A percentile compares a stretch with the other conserved stretches of the same genome.
Conservation (phyloP, 129 eudicot genomes). For the Artemisia tridentata region DNA sequence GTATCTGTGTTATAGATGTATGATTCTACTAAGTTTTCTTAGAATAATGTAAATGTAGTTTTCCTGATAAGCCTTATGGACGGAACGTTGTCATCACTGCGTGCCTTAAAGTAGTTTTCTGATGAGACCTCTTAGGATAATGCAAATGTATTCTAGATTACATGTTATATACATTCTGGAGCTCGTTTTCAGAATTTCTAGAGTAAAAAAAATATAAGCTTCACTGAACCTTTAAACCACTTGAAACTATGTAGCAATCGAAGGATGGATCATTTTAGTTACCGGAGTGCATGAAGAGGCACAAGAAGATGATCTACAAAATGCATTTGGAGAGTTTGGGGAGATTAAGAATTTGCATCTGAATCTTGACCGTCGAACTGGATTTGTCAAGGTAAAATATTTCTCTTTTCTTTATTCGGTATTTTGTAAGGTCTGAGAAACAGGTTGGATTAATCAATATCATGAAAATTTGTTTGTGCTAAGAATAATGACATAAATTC, state of each 20-base stretch:
- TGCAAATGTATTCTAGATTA: slow-evolving; percentile 2
- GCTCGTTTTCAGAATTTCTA: slow-evolving; percentile 13
- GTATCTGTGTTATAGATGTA: too few relatives aligned
- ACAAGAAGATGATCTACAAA: slow-evolving; percentile 92
- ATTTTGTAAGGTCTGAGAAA: not conserved
- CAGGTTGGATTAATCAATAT: not conserved
- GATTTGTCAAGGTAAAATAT: slow-evolving; percentile 74
- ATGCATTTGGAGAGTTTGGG: slow-evolving; percentile 87
- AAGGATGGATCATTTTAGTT: slow-evolving; percentile 94
- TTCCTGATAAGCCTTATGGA: not conserved
- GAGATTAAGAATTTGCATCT: slow-evolving; percentile 88
- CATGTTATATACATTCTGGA: slow-evolving; percentile 8
- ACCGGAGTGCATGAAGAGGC: slow-evolving; percentile 99
- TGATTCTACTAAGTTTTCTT: too few relatives aligned
- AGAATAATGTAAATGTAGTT: too few relatives aligned
- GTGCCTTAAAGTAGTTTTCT: not conserved
- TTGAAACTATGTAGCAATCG: slow-evolving; percentile 61
- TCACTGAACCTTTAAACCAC: slow-evolving; percentile 19
- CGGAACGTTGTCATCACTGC: not conserved
- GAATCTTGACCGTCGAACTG: slow-evolving; percentile 96
- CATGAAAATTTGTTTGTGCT: not conserved
- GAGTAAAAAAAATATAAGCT: not conserved
- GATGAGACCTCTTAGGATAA: not conserved
- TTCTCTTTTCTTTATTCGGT: not conserved
- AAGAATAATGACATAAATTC: not conserved